These are phyloP conservation scores for Apiospora arundinis DNA, from an alignment of 2,329 filamentous ascomycete species.

Conservation along the genomic window DNA sequence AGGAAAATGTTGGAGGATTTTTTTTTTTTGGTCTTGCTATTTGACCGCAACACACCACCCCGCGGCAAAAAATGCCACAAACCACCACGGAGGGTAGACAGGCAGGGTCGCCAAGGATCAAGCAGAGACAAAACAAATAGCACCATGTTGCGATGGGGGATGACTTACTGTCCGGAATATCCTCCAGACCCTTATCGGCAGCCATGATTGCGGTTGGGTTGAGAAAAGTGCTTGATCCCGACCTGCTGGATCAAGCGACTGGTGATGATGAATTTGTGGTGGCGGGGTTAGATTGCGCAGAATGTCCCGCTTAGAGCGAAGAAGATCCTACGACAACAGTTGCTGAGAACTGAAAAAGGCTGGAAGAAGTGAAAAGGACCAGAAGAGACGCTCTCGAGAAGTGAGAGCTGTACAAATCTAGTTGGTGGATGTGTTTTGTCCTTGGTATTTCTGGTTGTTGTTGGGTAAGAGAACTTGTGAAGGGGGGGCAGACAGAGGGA, in stretches of 20 bases:
- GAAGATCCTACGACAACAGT: conserved; percentile 31
- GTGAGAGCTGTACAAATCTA: conserved; percentile 27
- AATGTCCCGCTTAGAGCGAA: conserved; percentile 24
- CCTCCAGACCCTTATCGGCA: conserved; percentile 97
- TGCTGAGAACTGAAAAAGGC: conserved; percentile 31
- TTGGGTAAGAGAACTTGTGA: conserved; percentile 19
- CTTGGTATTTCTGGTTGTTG: conserved; percentile 7
- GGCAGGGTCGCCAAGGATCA: background rate
- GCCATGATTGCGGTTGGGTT: conserved; percentile 87
- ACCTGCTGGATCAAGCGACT: conserved; percentile 25
- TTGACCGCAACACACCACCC: conserved; percentile 4
- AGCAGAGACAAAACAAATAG: background rate
- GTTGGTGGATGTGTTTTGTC: conserved; percentile 13
- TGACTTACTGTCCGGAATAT: conserved; percentile 87
- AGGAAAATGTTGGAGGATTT: background rate
- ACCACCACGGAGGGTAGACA: background rate
- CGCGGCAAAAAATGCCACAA: conserved; percentile 10
- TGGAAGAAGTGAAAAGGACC: conserved; percentile 24
- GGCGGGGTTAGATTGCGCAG: conserved; percentile 42
- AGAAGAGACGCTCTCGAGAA: conserved; percentile 26
- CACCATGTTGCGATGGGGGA: background rate
- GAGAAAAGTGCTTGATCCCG: conserved; percentile 22
- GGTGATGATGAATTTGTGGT: conserved; percentile 29
- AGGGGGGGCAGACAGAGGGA: conserved; percentile 16
- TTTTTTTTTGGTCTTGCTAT: background rate